Percentiles rank a stretch among this genome's conserved stretches.
phyloP scores from a whole-genome alignment of 73 alveolate species.

The Paramecium sonneborni region DNA sequence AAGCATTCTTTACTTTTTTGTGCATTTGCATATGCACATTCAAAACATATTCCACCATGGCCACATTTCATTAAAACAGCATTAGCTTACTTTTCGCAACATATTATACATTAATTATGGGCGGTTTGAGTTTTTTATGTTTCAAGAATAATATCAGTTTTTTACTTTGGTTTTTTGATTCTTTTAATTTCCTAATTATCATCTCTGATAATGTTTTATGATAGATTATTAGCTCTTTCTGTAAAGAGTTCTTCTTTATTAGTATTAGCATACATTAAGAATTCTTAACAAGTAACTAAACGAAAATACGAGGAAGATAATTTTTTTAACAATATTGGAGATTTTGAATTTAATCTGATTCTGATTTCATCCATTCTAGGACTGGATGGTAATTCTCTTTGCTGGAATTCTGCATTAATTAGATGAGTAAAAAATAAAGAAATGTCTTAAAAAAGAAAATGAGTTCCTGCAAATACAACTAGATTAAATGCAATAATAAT shows the following conservation, averaged over 20 bases:
- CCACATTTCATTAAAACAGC: slow-evolving; percentile 66
- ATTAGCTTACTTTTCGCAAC: slow-evolving; percentile 38
- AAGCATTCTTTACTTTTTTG: slow-evolving; percentile 19
- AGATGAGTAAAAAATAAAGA: neutral
- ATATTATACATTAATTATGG: slow-evolving; percentile 52
- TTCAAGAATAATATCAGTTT: neutral
- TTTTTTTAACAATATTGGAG: neutral
- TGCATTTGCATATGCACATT: slow-evolving; percentile 44
- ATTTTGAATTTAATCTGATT: neutral
- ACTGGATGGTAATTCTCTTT: slow-evolving; percentile 9
- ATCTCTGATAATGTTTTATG: neutral
- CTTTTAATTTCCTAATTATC: neutral
- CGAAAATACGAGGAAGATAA: neutral
- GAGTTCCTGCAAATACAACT: neutral
- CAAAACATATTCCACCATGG: slow-evolving; percentile 66
- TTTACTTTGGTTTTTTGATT: neutral
- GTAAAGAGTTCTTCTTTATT: slow-evolving; percentile 21
- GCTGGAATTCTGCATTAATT: neutral
- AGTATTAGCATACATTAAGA: neutral
- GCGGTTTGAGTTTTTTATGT: neutral
- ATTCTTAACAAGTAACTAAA: neutral
- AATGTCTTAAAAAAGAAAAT: neutral
- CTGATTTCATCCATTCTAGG: neutral
- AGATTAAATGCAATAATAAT: neutral
- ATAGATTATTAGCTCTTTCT: slow-evolving; percentile 27